Evolutionary conservation across 2,329 filamentous ascomycete genomes (phyloP).

Genomic region (Ceratocystis colombiana): DNA sequence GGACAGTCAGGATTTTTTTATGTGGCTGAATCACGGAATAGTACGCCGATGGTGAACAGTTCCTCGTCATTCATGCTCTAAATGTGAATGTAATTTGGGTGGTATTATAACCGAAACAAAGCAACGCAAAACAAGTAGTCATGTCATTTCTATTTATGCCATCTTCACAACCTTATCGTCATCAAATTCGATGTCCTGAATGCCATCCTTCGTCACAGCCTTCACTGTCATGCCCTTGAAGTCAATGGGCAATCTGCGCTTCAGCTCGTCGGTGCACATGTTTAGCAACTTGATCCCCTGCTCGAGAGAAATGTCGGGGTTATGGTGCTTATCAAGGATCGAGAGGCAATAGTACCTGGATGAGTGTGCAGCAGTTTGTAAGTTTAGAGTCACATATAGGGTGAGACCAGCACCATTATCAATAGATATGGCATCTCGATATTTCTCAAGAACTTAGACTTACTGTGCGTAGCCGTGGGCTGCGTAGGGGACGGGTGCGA

Average conservation of each 20-base stretch:
- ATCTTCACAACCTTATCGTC: slow-evolving; percentile 62
- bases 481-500: slow-evolving; percentile 83
- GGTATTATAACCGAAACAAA: slow-evolving; percentile 17
- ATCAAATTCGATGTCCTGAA: slow-evolving; percentile 74
- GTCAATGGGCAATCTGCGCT: slow-evolving; percentile 91
- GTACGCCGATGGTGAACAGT: neutral
- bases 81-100: neutral
- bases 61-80: neutral
- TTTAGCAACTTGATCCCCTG: slow-evolving; percentile 85
- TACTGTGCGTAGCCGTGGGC: slow-evolving; percentile 97
- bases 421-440: too few relatives aligned
- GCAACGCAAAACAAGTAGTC: slow-evolving; percentile 19
- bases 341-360: slow-evolving; percentile 89
- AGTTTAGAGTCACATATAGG: neutral
- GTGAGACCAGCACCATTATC: too few relatives aligned
- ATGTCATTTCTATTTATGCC: slow-evolving; percentile 37
- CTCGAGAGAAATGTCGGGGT: slow-evolving; percentile 81
- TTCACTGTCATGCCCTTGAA: slow-evolving; percentile 97
- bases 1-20: neutral
- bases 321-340: slow-evolving; percentile 96
- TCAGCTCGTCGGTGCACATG: slow-evolving; percentile 94
- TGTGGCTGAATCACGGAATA: neutral
- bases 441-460: slow-evolving; percentile 30
- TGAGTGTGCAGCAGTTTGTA: slow-evolving; percentile 8
- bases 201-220: slow-evolving; percentile 87